A percentile compares a stretch with the other conserved stretches of the same genome.
phyloP scores from a whole-genome alignment of 2,329 filamentous ascomycete genomes.

The Neofusicoccum cordaticola region DNA sequence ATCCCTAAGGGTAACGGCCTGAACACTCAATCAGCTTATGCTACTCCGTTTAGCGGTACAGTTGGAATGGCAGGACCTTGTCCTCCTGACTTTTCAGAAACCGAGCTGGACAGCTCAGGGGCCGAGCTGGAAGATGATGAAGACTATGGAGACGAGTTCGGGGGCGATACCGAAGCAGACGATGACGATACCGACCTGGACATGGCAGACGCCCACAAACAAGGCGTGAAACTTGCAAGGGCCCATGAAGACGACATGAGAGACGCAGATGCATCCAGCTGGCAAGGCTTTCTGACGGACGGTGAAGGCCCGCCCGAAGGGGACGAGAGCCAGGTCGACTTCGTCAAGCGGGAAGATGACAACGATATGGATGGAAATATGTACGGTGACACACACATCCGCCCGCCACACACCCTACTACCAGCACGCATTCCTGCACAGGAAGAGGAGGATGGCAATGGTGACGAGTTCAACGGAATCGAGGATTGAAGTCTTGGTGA shows the following conservation, averaged over 20 bases:
- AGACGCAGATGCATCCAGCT: neutral
- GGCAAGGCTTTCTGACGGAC: neutral
- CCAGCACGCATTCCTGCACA: neutral
- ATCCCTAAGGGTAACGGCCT: neutral
- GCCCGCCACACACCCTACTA: neutral
- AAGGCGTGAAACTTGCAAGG: neutral
- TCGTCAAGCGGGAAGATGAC: neutral
- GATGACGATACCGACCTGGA: neutral
- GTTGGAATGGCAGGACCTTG: neutral
- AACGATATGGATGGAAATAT: neutral
- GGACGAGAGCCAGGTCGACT: neutral
- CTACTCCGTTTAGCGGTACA: neutral
- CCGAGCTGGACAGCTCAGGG: neutral
- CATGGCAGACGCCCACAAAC: neutral
- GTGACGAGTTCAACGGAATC: neutral
- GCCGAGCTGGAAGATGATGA: too few relatives aligned
- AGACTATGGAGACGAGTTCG: neutral
- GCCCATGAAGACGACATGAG: too few relatives aligned
- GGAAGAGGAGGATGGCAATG: neutral
- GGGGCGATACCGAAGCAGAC: neutral
- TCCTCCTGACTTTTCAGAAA: neutral
- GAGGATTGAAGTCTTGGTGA: neutral
- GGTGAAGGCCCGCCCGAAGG: too few relatives aligned
- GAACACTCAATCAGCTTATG: neutral
- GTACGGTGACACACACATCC: neutral